Base-by-base conservation (phyloP, 192 early-diverging fungal species). In the Kappamyces sp. region DNA sequence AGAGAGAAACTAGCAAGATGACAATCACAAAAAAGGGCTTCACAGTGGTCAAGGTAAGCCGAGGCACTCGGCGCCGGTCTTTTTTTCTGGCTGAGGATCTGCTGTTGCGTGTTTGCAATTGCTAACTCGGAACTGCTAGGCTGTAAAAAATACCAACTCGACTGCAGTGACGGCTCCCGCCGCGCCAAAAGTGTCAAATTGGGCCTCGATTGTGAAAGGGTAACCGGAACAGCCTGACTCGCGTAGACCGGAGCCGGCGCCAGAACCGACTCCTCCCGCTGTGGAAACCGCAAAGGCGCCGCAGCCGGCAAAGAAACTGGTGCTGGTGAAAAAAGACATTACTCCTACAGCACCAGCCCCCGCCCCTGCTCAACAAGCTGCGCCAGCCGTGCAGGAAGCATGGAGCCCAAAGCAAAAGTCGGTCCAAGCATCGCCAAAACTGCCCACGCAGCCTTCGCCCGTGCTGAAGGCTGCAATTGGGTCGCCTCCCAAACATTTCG, bases 131-230 rank as follows among this genome's bases (percentile, higher is more conserved):
- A 45, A 45, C 22, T 45, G 12, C 22, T 45, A 12, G 12, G 12
- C 22, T 45, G 12, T 45, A n/a, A 45, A 45, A 12, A 45, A 22
- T n/a, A 45, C 43, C 22, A 45, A 45, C 22, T 45, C 22, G 43
- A 12, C 43, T n/a, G 22, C 12, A 31, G 36, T 29, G 45, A 39
- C 29, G 14, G 14, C 12, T 33, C 6, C 5, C 7, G 22, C 54
- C 5, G 30, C 54, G 7, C 30, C 34, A 2, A 55, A 55, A 38
- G 36, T 38, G 22, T 14, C 54, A 11, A 38, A 38, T 40, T 55
- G 54, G 54, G 54, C 54, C 7, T 38, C 31, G 5, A 39, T 55
- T 6, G 54, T 55, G 5, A 55, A 40, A 55, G 54, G 54, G 54
- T 55, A 55, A 40, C 3, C 32, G 22, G 12, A 45, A 0, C 43